phyloP scores from a whole-genome alignment of 257 asterid genomes.

The Primulina huaijiensis region DNA sequence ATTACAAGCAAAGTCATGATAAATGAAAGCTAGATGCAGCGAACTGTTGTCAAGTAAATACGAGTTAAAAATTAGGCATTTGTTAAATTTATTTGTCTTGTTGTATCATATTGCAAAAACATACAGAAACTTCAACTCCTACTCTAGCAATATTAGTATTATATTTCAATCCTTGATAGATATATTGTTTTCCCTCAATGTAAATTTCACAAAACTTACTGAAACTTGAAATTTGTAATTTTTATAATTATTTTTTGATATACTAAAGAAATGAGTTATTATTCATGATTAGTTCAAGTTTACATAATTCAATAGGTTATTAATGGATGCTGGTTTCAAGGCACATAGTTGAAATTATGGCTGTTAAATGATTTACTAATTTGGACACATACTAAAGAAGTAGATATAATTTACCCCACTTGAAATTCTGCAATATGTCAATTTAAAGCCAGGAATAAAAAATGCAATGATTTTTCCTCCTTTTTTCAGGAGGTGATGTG shows the following conservation, averaged over 20 bases:
- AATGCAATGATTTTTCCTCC: neutral
- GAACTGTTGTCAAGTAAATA: neutral
- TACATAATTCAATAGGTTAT: neutral
- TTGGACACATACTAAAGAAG: neutral
- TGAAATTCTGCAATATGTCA: neutral
- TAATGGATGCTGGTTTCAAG: neutral
- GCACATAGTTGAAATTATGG: neutral
- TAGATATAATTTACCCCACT: neutral
- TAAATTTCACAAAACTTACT: neutral
- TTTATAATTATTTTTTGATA: too few relatives aligned
- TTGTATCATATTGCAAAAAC: neutral
- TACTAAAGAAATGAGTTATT: neutral
- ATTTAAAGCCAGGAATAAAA: neutral
- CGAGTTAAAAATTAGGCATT: neutral
- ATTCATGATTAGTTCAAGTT: neutral
- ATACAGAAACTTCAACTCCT: neutral
- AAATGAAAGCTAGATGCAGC: neutral
- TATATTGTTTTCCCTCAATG: neutral
- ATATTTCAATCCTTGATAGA: neutral
- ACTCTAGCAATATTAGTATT: neutral
- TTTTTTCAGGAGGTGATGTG: neutral
- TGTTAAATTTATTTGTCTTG: neutral
- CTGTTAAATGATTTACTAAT: neutral
- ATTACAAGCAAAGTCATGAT: neutral
- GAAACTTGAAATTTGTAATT: too few relatives aligned